phyloP scores from a whole-genome alignment of 2,329 filamentous ascomycete genomes.

The Aspergillus jensenii region DNA sequence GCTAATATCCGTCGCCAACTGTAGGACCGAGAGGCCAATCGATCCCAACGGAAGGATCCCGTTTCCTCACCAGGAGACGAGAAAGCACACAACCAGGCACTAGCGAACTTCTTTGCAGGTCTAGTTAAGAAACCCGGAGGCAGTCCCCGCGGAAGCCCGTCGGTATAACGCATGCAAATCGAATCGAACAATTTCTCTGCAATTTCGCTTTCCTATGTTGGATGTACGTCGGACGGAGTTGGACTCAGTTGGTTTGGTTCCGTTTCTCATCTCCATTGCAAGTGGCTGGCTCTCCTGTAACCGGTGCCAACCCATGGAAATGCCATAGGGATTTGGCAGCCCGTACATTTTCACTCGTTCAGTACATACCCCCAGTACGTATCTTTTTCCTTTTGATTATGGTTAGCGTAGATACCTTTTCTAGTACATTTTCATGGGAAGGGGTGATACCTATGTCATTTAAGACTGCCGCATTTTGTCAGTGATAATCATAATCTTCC shows the following conservation, averaged over 20 bases:
- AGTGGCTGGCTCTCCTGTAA: neutral
- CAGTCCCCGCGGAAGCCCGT: conserved; percentile 40
- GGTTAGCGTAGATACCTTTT: conserved; percentile 16
- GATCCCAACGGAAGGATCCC: conserved; percentile 37
- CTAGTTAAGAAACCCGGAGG: conserved; percentile 54
- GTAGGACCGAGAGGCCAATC: conserved; percentile 46
- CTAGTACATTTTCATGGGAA: conserved; percentile 9
- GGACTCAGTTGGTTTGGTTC: neutral
- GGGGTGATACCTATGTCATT: conserved; percentile 6
- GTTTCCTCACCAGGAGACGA: conserved; percentile 38
- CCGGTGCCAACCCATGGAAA: neutral
- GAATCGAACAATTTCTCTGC: neutral
- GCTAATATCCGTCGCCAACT: conserved; percentile 8
- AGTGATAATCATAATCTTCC: neutral
- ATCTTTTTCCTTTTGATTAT: conserved; percentile 13
- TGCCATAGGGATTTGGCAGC: neutral
- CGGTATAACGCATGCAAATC: conserved; percentile 20
- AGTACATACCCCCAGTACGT: conserved; percentile 10
- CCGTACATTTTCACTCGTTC: conserved; percentile 3
- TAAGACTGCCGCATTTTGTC: conserved; percentile 1
- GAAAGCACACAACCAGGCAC: conserved; percentile 58
- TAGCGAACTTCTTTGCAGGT: conserved; percentile 61
- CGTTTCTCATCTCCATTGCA: neutral
- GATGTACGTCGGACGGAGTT: conserved; percentile 2
- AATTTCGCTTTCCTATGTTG: neutral